Percentiles rank a stretch among this genome's conserved stretches.
Conservation (phyloP, 441 rosid species). For the Aleurites moluccanus region DNA sequence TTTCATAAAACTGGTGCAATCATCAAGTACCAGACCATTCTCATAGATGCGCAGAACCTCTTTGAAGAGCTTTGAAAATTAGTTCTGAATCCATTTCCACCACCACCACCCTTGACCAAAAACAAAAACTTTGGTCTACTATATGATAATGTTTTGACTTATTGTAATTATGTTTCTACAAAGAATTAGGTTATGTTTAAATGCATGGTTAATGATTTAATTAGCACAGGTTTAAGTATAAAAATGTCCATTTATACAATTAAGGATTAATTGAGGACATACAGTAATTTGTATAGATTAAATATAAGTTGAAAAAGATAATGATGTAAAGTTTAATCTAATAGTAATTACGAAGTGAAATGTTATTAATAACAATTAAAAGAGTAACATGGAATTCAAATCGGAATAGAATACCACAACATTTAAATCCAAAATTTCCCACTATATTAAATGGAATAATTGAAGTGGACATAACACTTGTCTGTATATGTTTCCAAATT, state of each 20-base stretch:
- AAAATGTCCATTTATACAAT: no score
- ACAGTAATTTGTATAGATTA: not conserved
- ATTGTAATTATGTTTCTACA: not conserved
- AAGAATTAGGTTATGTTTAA: not conserved
- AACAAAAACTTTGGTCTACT: no score
- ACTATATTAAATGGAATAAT: not conserved
- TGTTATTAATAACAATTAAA: not conserved
- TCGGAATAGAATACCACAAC: not conserved
- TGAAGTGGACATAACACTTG: not conserved
- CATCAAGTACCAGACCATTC: no score
- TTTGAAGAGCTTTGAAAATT: no score
- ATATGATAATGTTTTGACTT: no score
- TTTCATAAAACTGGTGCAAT: no score
- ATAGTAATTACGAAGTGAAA: not conserved
- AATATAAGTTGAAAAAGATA: not conserved
- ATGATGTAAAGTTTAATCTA: not conserved
- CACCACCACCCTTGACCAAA: no score
- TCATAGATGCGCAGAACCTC: no score
- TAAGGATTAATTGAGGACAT: not conserved
- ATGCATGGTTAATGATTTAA: no score
- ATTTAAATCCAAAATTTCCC: not conserved
- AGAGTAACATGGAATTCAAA: not conserved
- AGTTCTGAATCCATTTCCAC: no score
- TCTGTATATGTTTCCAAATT: not conserved
- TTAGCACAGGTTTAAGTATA: no score